Percentiles rank a stretch among this genome's conserved stretches.
phyloP scores from a whole-genome alignment of 192 early-diverging fungal species.

The Allomyces arbusculus region DNA sequence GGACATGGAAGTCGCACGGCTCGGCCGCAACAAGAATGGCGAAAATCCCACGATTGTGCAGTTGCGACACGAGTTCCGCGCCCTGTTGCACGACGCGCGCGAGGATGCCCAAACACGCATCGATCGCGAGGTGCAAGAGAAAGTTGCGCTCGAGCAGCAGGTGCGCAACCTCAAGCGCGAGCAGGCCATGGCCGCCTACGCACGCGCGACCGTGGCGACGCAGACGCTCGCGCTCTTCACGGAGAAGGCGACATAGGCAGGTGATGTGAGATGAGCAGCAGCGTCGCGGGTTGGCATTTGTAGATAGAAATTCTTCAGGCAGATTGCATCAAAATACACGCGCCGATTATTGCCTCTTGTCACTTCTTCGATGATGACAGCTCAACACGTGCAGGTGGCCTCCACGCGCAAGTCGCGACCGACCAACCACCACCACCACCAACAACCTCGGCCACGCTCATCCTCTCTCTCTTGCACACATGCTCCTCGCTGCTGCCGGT shows the following conservation, averaged over 20 bases:
- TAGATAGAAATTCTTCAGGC: no score
- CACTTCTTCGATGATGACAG: no score
- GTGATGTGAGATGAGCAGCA: no score
- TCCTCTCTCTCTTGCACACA: no score
- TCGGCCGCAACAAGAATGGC: not conserved
- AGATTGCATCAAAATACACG: no score
- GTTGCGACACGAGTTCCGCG: slow-evolving; percentile 16
- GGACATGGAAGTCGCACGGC: slow-evolving; percentile 10
- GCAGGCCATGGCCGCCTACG: slow-evolving; percentile 1
- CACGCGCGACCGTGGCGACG: not conserved
- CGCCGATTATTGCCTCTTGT: no score
- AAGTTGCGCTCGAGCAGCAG: slow-evolving; percentile 5
- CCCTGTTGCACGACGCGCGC: slow-evolving; percentile 10
- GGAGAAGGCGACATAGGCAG: not conserved
- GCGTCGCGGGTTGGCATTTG: no score
- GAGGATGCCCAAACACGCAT: slow-evolving; percentile 3
- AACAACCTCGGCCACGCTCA: no score
- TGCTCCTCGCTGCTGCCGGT: no score
- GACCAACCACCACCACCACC: no score
- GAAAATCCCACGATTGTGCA: slow-evolving; percentile 5
- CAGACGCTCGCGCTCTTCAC: slow-evolving; percentile 1
- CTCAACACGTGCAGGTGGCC: no score
- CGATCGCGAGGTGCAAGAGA: slow-evolving; percentile 3
- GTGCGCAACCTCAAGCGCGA: slow-evolving; percentile 9
- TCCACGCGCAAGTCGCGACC: no score